phyloP scores from a whole-genome alignment of 352 stramenopile species.

The Phytophthora cactorum region DNA sequence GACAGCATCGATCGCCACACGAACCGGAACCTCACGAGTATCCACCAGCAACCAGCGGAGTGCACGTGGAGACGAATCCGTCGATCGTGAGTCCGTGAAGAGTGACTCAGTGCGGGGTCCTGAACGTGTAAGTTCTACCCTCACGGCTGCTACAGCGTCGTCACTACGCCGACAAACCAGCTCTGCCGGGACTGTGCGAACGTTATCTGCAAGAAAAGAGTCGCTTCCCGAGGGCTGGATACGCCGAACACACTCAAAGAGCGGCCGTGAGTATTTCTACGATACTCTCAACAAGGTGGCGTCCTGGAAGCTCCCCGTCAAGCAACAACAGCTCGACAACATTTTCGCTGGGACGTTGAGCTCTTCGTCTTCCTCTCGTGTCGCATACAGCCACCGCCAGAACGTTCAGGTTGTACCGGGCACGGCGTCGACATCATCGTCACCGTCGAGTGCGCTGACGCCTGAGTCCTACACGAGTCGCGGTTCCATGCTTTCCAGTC shows the following conservation, averaged over 20 bases:
- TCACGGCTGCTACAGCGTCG: conserved; percentile 30
- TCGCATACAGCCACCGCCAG: conserved; percentile 17
- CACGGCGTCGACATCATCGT: conserved; percentile 40
- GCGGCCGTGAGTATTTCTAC: conserved; percentile 77
- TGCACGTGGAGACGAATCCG: conserved; percentile 25
- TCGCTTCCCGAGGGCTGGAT: conserved; percentile 72
- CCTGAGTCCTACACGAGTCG: conserved; percentile 40
- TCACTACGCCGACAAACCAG: conserved; percentile 26
- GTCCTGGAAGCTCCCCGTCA: conserved; percentile 73
- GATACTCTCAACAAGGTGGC: conserved; percentile 74
- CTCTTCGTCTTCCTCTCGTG: conserved; percentile 26
- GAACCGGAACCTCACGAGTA: conserved; percentile 14
- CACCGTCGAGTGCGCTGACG: conserved; percentile 46
- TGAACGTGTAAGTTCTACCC: conserved; percentile 35
- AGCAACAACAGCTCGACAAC: conserved; percentile 58
- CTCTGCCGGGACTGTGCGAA: conserved; percentile 12
- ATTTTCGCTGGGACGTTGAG: conserved; percentile 47
- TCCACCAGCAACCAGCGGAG: conserved; percentile 42
- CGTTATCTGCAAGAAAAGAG: conserved; percentile 45
- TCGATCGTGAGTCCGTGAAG: conserved; percentile 36
- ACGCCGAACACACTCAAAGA: conserved; percentile 77
- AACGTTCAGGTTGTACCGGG: conserved; percentile 24
- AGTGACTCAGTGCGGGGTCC: conserved; percentile 35
- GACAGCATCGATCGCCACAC: conserved; percentile 26
- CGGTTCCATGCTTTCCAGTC: conserved; percentile 38